phyloP scores from a whole-genome alignment of 257 asterid genomes.

The Scutellaria barbata region DNA sequence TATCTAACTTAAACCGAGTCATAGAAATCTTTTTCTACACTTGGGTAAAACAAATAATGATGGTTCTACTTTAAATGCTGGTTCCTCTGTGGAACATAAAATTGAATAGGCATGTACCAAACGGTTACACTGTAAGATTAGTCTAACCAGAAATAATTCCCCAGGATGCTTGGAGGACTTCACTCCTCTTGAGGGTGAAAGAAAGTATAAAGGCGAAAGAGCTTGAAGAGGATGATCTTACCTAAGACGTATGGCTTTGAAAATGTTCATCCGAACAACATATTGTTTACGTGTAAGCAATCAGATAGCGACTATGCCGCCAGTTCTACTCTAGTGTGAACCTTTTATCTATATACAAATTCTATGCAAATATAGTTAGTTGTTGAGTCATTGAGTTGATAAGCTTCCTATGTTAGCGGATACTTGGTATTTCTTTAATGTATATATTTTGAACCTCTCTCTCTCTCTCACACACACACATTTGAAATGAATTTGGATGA shows the following conservation, averaged over 20 bases:
- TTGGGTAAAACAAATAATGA: neutral
- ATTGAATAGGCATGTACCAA: neutral
- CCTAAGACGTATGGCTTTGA: conserved; percentile 30
- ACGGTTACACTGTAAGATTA: neutral
- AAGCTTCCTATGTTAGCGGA: neutral
- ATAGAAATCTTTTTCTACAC: neutral
- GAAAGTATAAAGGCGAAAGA: conserved; percentile 46
- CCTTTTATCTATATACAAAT: neutral
- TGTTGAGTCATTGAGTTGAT: neutral
- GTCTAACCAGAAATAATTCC: conserved; percentile 18
- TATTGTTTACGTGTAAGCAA: neutral
- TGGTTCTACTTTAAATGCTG: neutral
- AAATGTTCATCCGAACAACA: neutral
- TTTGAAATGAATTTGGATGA: neutral
- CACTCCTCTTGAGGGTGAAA: conserved; percentile 49
- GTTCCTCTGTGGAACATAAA: neutral
- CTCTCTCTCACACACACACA: too few relatives aligned
- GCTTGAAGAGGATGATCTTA: conserved; percentile 50
- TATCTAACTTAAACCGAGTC: conserved; percentile 7
- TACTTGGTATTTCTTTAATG: conserved; percentile 23
- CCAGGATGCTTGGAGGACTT: conserved; percentile 50
- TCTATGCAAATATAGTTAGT: neutral
- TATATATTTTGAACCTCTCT: neutral
- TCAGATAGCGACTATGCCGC: neutral
- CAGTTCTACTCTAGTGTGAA: neutral